These are phyloP conservation scores for Candida methanosorbosa DNA, from an alignment of 805 yeast species.

Conservation along the genomic window DNA sequence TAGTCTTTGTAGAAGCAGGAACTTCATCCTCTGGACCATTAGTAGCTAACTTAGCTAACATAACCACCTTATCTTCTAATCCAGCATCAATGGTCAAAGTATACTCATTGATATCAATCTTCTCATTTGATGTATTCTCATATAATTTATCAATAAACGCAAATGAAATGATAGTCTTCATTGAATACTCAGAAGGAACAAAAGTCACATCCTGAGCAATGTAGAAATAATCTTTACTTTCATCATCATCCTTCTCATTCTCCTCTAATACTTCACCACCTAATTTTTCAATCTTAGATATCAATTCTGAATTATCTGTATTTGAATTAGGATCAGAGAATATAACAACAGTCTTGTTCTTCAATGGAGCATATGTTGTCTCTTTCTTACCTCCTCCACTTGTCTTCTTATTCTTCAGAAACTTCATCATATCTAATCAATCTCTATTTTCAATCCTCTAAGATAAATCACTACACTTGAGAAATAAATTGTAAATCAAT, in stretches of 20 bases:
- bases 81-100: slow-evolving; percentile 5
- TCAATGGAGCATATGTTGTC: slow-evolving; percentile 5
- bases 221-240: slow-evolving; percentile 5
- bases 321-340: slow-evolving; percentile 8
- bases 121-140: no score
- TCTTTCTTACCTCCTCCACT: no score
- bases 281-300: slow-evolving; percentile 9
- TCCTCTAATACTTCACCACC: slow-evolving; percentile 13
- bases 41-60: no score
- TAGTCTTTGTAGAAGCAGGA: no score
- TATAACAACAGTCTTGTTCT: slow-evolving; percentile 10
- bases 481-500: no score
- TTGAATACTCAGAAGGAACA: slow-evolving; percentile 3
- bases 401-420: no score
- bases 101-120: slow-evolving; percentile 9
- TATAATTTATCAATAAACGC: background rate
- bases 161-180: background rate
- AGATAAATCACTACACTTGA: no score
- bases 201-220: slow-evolving; percentile 12
- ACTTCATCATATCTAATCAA: no score
- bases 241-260: slow-evolving; percentile 1
- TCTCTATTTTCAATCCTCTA: no score
- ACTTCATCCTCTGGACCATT: no score
- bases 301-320: slow-evolving; percentile 9
- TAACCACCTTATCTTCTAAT: background rate